A percentile compares a stretch with the other conserved stretches of the same genome.
Evolutionary conservation across 1,284 basidiomycete species (phyloP).

Genomic region (Inonotus hispidus): DNA sequence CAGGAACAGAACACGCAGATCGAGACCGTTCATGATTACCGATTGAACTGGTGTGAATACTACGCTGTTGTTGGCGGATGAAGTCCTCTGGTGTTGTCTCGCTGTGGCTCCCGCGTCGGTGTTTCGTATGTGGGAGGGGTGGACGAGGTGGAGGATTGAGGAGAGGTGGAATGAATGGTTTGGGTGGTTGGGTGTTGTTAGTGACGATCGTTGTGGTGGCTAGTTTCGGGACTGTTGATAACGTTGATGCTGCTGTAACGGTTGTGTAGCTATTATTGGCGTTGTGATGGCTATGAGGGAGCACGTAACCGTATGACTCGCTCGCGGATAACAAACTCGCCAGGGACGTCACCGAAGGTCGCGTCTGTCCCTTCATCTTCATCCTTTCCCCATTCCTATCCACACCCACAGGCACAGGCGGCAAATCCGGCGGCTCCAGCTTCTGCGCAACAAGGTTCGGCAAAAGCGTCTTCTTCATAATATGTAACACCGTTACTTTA

Average conservation of each 20-base stretch:
- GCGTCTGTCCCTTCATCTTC: not conserved
- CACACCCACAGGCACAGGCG: not conserved
- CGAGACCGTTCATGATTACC: constrained; percentile 9
- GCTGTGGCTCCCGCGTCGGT: constrained; percentile 14
- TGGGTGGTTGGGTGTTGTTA: not conserved
- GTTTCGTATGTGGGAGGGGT: not conserved
- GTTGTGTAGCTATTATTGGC: not conserved
- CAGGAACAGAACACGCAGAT: not conserved
- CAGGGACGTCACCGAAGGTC: not conserved
- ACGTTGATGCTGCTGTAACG: not conserved
- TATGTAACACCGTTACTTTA: constrained; percentile 59
- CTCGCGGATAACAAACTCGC: not conserved
- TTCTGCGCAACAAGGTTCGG: constrained; percentile 53
- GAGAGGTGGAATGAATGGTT: not conserved
- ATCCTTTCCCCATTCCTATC: too few species aligned
- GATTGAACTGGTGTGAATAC: not conserved
- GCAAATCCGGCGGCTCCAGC: constrained; percentile 37
- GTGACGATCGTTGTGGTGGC: not conserved
- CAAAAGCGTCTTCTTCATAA: constrained; percentile 61
- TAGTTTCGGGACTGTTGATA: not conserved
- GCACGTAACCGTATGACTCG: not conserved
- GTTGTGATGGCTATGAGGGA: not conserved
- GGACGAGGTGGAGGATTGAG: not conserved
- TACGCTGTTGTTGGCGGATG: not conserved
- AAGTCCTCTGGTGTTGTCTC: constrained; percentile 10